Conservation (phyloP, 2,329 filamentous ascomycete genomes). For the Alternaria sp. region DNA sequence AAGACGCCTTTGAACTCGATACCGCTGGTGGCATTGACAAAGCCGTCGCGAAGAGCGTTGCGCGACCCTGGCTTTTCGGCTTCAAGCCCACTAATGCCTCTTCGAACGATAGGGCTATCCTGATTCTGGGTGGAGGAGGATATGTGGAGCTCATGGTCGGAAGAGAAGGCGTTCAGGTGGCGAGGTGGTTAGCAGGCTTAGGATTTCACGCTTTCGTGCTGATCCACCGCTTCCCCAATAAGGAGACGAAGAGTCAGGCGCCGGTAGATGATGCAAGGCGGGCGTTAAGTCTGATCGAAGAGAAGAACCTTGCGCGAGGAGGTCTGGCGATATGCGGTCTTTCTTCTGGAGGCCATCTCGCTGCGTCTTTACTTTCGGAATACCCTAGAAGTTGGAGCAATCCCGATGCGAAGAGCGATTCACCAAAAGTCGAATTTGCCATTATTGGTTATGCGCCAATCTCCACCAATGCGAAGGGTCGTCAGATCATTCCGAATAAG, state of each 20-base stretch:
- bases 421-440: constrained; percentile 21
- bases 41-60: constrained; percentile 23
- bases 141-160: constrained; percentile 31
- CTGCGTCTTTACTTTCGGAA: constrained; percentile 20
- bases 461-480: constrained; percentile 28
- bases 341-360: constrained; percentile 30
- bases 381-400: constrained; percentile 17
- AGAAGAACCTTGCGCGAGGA: background rate
- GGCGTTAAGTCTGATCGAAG: constrained; percentile 16
- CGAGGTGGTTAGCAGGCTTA: constrained; percentile 24
- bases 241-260: constrained; percentile 19
- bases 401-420: background rate
- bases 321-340: constrained; percentile 22
- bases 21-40: constrained; percentile 8
- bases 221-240: constrained; percentile 28
- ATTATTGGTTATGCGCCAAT: constrained; percentile 32
- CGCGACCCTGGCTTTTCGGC: constrained; percentile 25
- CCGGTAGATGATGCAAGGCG: constrained; percentile 27
- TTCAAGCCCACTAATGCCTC: constrained; percentile 9
- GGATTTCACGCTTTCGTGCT: constrained; percentile 31
- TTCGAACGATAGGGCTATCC: constrained; percentile 10
- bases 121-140: constrained; percentile 29
- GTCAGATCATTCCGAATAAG: constrained; percentile 25
- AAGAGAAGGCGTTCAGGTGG: constrained; percentile 29
- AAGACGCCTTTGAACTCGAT: constrained; percentile 18